Evolutionary conservation across 2,329 filamentous ascomycete species (phyloP), one percentile per base, ranked within the genome.

Genomic region (Magnaporthiopsis incrustans): DNA sequence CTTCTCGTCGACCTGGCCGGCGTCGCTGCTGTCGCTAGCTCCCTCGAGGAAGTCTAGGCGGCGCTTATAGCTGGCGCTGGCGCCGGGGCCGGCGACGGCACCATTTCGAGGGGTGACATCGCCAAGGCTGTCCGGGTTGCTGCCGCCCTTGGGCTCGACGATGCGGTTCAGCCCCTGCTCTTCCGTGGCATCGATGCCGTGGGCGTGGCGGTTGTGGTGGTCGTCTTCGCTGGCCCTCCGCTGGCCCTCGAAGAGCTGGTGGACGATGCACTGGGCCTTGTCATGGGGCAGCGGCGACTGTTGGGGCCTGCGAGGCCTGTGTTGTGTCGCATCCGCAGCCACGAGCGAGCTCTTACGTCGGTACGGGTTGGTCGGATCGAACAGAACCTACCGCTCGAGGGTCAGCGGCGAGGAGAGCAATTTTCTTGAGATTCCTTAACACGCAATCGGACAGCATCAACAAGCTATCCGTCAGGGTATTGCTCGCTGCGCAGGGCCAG

Each of bases 311-410:
- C 71, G 72, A 12, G 78, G 69, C 62, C 76, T 68, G 6, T 78
- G 77, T 10, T 71, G 67, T 22, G 75, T 69, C 3, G 76, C 70
- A 35, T 88, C 84, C 61, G 77, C 76, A 5, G 79, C 72, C 15
- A 88, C 83, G 61, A 89, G 78, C 15, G 86, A 89, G 70, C 85
- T 88, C 76, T 89, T 89, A 65, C 87, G 82, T 27, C 87, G 83
- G 69, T 88, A 86, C 0, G 81, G 79, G 67, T 83, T 87, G 56
- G 80, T 75, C 1, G 82, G 76, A 66, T 89, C 86, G 70, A 89
- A 89, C 27, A 85, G 80, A 61, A 89, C 85, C 84, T 85, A 59
- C 44, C 44, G 22, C 44, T 15, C 12, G 33, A 60, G 25, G 62
- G 22, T 53, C 44, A 53, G 44, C 44, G 44, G 44, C 7, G 44